Evolutionary conservation across 371 early-diverging fungal species (phyloP).

Genomic region (Rhizomucor miehei): DNA sequence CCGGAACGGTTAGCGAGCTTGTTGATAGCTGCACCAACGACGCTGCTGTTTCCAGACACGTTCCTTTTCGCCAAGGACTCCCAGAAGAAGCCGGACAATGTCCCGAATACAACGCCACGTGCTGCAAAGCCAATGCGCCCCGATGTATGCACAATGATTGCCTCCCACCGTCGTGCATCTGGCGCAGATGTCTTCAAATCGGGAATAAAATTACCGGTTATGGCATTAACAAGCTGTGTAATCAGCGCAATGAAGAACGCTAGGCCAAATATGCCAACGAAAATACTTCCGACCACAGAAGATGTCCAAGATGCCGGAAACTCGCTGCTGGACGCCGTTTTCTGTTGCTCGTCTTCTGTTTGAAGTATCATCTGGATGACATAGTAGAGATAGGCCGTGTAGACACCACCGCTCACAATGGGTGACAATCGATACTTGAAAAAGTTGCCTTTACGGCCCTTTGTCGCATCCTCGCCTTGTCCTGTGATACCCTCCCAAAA

Average conservation of each 20-base stretch:
- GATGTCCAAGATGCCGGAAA: conserved; percentile 43
- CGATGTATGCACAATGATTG: conserved; percentile 22
- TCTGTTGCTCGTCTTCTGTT: conserved; percentile 33
- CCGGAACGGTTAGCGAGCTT: conserved; percentile 29
- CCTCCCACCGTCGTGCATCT: conserved; percentile 27
- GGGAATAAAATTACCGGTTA: conserved; percentile 34
- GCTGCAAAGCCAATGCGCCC: conserved; percentile 46
- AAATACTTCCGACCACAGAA: conserved; percentile 28
- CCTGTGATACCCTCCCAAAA: conserved; percentile 49
- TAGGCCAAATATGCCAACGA: conserved; percentile 33
- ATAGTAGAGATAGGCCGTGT: conserved; percentile 43
- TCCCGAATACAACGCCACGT: conserved; percentile 40
- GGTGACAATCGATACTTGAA: conserved; percentile 48
- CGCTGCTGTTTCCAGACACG: conserved; percentile 32
- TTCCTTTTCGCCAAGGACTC: conserved; percentile 31
- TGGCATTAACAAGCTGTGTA: conserved; percentile 42
- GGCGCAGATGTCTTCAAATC: conserved; percentile 39
- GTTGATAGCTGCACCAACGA: conserved; percentile 36
- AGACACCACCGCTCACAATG: conserved; percentile 43
- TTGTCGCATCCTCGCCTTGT: conserved; percentile 36
- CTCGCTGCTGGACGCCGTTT: conserved; percentile 30
- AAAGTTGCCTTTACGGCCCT: conserved; percentile 39
- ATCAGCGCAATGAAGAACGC: conserved; percentile 45
- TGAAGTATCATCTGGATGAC: conserved; percentile 41
- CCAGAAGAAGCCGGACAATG: conserved; percentile 46